Conservation (phyloP, 257 asterid species). For the Cynanchum wilfordii region DNA sequence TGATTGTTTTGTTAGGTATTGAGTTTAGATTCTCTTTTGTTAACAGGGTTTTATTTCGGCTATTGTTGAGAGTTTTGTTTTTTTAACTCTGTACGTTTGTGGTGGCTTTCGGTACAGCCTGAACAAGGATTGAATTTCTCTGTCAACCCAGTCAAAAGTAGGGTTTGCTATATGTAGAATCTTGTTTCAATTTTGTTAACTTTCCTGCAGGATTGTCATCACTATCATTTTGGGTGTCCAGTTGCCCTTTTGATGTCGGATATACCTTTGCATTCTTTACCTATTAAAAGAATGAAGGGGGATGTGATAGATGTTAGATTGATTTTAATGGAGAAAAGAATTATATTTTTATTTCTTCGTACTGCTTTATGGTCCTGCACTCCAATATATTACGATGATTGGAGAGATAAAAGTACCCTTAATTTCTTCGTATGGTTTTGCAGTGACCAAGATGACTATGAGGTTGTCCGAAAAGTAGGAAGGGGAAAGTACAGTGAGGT, state of each 20-base stretch:
- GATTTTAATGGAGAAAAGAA: background rate
- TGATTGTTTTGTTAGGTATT: background rate
- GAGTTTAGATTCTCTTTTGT: background rate
- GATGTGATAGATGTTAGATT: background rate
- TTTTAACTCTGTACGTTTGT: background rate
- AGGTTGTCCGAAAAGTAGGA: constrained; percentile 44
- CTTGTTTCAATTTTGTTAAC: background rate
- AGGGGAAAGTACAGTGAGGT: constrained; percentile 48
- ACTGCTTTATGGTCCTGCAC: background rate
- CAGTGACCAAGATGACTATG: constrained; percentile 42
- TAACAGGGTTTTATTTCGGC: background rate
- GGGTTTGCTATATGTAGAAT: background rate
- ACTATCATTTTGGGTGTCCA: background rate
- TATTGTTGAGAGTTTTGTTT: background rate
- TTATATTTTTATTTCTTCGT: too few relatives aligned
- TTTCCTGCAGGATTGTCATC: background rate
- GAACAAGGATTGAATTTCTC: background rate
- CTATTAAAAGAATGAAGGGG: background rate
- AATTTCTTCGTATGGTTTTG: background rate
- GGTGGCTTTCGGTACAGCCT: background rate
- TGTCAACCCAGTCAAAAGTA: background rate
- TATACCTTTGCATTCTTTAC: background rate
- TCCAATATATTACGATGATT: background rate
- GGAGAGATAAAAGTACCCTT: background rate
- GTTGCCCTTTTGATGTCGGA: background rate